Base-by-base conservation (phyloP, 164 flowering plant genomes). In the Chloranthus sessilifolius region DNA sequence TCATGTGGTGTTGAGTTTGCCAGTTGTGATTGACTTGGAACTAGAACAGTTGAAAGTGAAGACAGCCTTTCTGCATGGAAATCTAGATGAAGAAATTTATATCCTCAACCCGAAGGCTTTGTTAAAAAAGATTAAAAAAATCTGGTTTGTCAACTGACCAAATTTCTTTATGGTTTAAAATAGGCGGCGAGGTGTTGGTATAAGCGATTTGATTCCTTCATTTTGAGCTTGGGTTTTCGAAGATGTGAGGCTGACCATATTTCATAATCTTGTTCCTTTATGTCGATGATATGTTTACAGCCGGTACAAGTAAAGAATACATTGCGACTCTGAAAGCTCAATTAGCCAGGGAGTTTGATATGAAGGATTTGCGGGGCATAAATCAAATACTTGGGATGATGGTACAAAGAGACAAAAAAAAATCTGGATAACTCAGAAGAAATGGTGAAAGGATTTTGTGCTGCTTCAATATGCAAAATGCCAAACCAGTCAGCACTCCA, bases 21-120 rank as follows among this genome's bases (percentile, higher is more conserved):
- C 10, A 19, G 47, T 15, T 8, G 10, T 25, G 14, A 8, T 12
- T 4, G 31, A 44, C 11, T 27, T 26, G n/a, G 25, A 17, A n/a
- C 12, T 10, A 11, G 4, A 3, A 7, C 54, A 49, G 70, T 44
- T 44, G 25, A 30, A 25, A 23, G 47, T 25, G 2, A 44, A 44
- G 25, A 24, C 15, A 7, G 0, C 31, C 0, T 44, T 23, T 44
- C 30, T 25, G 3, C 14, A 11, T 25, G 31, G 25, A 44, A 10
- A 44, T 44, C 11, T 5, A 44, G 23, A 15, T n/a, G n/a, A n/a
- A n/a, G n/a, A n/a, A n/a, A n/a, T n/a, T n/a, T n/a, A n/a, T n/a
- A n/a, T n/a, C 28, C 7, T 23, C 47, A 44, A 23, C 30, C 31
- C 14, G 0, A 24, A 5, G 47, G 45, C 23, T 44, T 12, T 44